Conservation (phyloP, 2,329 filamentous ascomycete genomes). For the Microsporum ferrugineum region DNA sequence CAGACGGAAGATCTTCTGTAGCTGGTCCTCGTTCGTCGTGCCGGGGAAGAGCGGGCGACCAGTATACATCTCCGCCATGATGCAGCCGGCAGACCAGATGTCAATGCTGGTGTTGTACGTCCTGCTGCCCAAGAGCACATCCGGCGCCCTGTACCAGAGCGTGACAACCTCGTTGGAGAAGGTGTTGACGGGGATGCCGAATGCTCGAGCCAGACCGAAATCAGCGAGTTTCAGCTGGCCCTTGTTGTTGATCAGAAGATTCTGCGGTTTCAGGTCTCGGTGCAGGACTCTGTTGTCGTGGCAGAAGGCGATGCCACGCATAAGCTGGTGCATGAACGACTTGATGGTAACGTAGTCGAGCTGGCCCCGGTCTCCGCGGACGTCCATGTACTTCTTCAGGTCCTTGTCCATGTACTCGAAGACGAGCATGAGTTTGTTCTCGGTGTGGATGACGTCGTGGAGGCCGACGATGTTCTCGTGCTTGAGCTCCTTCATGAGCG, state of each 20-base stretch:
- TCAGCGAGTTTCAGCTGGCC: slow-evolving; percentile 86
- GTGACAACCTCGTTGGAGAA: slow-evolving; percentile 98
- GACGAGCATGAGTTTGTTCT: slow-evolving; percentile 99
- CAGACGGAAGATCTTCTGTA: slow-evolving; percentile 91
- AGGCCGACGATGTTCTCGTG: slow-evolving; percentile 96
- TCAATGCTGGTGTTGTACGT: slow-evolving; percentile 99
- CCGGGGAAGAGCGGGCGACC: slow-evolving; percentile 90
- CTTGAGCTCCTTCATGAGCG: slow-evolving; percentile 97
- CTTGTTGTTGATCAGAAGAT: slow-evolving; percentile 86
- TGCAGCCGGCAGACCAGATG: slow-evolving; percentile 97
- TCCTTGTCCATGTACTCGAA: slow-evolving; percentile 99
- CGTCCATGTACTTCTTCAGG: slow-evolving; percentile 98
- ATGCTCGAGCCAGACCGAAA: slow-evolving; percentile 85
- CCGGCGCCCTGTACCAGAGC: slow-evolving; percentile 92
- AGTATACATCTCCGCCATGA: slow-evolving; percentile 99
- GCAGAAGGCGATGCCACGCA: slow-evolving; percentile 93
- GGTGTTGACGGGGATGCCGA: slow-evolving; percentile 94
- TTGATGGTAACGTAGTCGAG: slow-evolving; percentile 87
- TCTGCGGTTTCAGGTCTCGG: slow-evolving; percentile 91
- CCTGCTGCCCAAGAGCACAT: slow-evolving; percentile 82
- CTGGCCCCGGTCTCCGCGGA: slow-evolving; percentile 74
- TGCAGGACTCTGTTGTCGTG: slow-evolving; percentile 95
- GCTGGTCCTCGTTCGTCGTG: slow-evolving; percentile 95
- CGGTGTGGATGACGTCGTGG: slow-evolving; percentile 97
- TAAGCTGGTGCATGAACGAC: slow-evolving; percentile 96